Conservation (phyloP, 1,284 basidiomycete species). For the Schizopora paradoxa region DNA sequence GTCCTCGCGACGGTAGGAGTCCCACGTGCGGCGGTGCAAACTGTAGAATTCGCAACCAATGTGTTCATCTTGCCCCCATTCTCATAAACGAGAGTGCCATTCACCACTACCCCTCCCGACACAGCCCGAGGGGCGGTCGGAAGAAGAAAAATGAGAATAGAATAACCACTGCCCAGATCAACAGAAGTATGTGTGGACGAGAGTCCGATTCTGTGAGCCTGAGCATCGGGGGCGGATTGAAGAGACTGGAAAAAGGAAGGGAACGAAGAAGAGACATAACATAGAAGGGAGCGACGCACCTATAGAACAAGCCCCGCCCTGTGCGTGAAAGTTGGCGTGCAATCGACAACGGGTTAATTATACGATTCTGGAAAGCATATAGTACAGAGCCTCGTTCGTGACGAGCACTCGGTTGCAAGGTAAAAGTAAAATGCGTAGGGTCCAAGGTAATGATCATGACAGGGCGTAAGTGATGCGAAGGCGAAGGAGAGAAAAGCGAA, state of each 20-base stretch:
- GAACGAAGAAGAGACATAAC: not conserved
- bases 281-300: not conserved
- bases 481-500: too few species aligned
- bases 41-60: constrained; percentile 17
- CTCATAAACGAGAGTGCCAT: not conserved
- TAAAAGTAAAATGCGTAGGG: too few species aligned
- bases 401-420: too few species aligned
- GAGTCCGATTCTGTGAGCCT: not conserved
- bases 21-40: constrained; percentile 53
- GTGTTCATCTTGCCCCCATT: constrained; percentile 20
- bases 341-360: too few species aligned
- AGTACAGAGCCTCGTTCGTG: too few species aligned
- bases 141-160: not conserved
- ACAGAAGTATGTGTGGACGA: not conserved
- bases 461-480: too few species aligned
- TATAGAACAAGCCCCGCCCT: not conserved
- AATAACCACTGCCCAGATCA: not conserved
- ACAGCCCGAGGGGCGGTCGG: not conserved
- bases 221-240: not conserved
- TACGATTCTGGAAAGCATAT: too few species aligned
- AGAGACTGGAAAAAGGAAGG: not conserved
- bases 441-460: too few species aligned
- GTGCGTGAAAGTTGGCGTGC: not conserved
- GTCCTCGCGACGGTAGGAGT: constrained; percentile 65
- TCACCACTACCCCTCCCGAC: not conserved